phyloP scores from a whole-genome alignment of 2,329 filamentous ascomycete species.

The Talaromyces sp. region DNA sequence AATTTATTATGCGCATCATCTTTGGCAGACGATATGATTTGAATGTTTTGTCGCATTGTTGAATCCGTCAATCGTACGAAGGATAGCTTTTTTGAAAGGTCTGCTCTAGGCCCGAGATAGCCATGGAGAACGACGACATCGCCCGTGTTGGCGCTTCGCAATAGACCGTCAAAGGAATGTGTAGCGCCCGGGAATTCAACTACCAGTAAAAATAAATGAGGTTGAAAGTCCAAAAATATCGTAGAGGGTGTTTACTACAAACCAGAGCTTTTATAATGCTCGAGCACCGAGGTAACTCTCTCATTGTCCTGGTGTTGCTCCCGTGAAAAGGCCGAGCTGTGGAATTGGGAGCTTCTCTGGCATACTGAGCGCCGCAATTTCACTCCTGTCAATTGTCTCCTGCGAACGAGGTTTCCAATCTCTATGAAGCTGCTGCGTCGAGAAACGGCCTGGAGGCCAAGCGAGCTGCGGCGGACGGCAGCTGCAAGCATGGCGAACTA shows the following conservation, averaged over 20 bases:
- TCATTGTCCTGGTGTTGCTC: conserved; percentile 14
- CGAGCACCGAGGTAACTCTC: conserved; percentile 22
- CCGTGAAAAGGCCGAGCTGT: conserved; percentile 15
- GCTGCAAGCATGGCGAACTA: conserved; percentile 13
- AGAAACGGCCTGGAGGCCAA: conserved; percentile 19
- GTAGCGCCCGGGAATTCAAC: conserved; percentile 44
- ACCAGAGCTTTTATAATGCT: conserved; percentile 44
- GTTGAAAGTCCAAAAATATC: background rate
- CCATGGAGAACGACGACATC: conserved; percentile 57
- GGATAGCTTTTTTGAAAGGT: conserved; percentile 62
- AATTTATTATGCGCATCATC: conserved; percentile 36
- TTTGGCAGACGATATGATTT: conserved; percentile 43
- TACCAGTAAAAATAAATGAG: conserved; percentile 16
- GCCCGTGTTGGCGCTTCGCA: conserved; percentile 24
- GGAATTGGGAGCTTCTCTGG: background rate
- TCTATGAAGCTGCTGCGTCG: conserved; percentile 33
- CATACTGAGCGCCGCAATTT: background rate
- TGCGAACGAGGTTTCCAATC: conserved; percentile 26
- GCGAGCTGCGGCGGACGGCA: conserved; percentile 17
- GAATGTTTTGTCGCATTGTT: conserved; percentile 41
- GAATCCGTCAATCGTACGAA: conserved; percentile 59
- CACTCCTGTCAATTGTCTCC: conserved; percentile 20
- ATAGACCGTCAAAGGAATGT: conserved; percentile 33
- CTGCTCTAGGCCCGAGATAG: conserved; percentile 64
- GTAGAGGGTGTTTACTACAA: conserved; percentile 12